Evolutionary conservation across 2,329 filamentous ascomycete species (phyloP).

Genomic region (Ascochyta koolunga): DNA sequence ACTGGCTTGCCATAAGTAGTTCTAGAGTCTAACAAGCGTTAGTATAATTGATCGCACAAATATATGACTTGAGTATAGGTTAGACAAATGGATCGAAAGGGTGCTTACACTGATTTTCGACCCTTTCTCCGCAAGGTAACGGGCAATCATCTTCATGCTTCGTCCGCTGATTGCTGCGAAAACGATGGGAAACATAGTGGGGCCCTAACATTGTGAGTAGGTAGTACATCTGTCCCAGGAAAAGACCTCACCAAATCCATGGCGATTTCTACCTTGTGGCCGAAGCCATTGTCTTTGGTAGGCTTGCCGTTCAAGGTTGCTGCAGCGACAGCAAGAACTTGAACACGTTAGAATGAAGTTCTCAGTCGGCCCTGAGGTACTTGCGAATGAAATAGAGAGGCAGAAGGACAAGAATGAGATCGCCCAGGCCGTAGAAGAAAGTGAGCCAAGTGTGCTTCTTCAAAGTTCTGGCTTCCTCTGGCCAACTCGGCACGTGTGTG

Average conservation of each 20-base stretch:
- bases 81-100: no score
- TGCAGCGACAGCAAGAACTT: slow-evolving; percentile 40
- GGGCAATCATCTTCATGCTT: slow-evolving; percentile 45
- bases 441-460: slow-evolving; percentile 33
- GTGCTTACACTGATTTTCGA: slow-evolving; percentile 37
- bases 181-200: slow-evolving; percentile 46
- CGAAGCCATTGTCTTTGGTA: slow-evolving; percentile 29
- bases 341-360: neutral
- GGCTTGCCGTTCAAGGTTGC: slow-evolving; percentile 35
- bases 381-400: slow-evolving; percentile 46
- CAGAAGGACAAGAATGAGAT: slow-evolving; percentile 35
- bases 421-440: slow-evolving; percentile 28
- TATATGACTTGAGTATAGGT: no score
- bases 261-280: no score
- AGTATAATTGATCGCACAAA: neutral
- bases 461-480: slow-evolving; percentile 31
- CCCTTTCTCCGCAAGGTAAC: slow-evolving; percentile 43
- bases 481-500: slow-evolving; percentile 37
- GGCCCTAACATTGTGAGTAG: slow-evolving; percentile 26
- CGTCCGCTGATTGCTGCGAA: slow-evolving; percentile 45
- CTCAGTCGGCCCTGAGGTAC: no score
- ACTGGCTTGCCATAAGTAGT: slow-evolving; percentile 45
- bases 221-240: neutral
- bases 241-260: no score
- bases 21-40: slow-evolving; percentile 37